Evolutionary conservation across 768 basidiomycete species (phyloP).

Genomic region (Serpula lacrymans): DNA sequence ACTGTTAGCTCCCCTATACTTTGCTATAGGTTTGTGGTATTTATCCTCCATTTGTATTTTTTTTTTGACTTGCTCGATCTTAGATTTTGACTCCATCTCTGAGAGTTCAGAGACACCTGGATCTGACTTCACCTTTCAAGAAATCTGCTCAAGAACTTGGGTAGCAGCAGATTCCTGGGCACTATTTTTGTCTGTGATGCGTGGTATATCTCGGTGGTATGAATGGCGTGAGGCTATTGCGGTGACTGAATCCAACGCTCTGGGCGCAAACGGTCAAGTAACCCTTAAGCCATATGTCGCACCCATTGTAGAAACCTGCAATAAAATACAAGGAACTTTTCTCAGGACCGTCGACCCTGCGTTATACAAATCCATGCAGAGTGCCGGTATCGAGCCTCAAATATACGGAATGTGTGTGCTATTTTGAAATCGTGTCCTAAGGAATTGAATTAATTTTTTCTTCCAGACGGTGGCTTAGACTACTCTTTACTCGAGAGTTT

Average conservation of each 20-base stretch:
- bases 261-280: conserved; percentile 40
- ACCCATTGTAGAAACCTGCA: conserved; percentile 84
- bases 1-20: conserved; percentile 82
- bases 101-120: conserved; percentile 29
- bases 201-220: conserved; percentile 72
- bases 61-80: conserved; percentile 18
- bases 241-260: conserved; percentile 22
- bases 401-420: conserved; percentile 87
- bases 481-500: conserved; percentile 93
- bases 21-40: conserved; percentile 49
- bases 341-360: conserved; percentile 78
- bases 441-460: conserved; percentile 9
- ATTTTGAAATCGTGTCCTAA: neutral
- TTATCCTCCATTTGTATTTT: conserved; percentile 2
- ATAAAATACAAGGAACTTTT: conserved; percentile 69
- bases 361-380: conserved; percentile 72
- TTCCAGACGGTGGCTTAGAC: conserved; percentile 83
- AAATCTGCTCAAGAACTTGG: conserved; percentile 65
- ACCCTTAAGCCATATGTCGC: conserved; percentile 66
- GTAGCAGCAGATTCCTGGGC: conserved; percentile 86
- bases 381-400: conserved; percentile 88
- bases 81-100: conserved; percentile 76
- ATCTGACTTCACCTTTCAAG: conserved; percentile 40
- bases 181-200: conserved; percentile 81
- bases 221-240: conserved; percentile 56